Evolutionary conservation across 768 basidiomycete genomes (phyloP), one percentile per base, ranked within the genome.

Genomic region (Pleurotus sapidus): DNA sequence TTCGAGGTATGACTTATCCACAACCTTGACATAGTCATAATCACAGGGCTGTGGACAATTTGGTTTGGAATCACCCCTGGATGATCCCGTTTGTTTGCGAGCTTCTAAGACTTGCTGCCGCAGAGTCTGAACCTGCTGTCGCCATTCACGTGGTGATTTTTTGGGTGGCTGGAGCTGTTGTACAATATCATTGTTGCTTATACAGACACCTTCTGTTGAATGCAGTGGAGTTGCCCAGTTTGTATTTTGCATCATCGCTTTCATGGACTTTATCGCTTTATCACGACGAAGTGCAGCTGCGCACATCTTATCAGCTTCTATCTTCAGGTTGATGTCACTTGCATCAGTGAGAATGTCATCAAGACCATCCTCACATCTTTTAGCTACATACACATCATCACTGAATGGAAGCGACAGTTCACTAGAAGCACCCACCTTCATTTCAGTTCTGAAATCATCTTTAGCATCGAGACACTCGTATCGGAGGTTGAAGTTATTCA

Each of bases 401-500:
- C 30, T 1, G 9, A 34, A 11, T 9, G 17, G 17, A 49, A 27
- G 14, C n/a, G 17, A 17, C 51, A 27, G 40, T 15, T 17, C 14
- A 20, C 18, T 17, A 38, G 14, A 54, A 37, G 17, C 18, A 17
- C 27, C 25, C 6, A 11, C 0, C 40, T 56, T 56, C 25, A 27
- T 50, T 24, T 46, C 24, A 60, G 27, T 46, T 61, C 56, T n/a
- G 40, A 65, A 72, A 53, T 74, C 72, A 62, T 76, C 71, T 39
- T 66, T 53, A 3, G 68, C 68, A 68, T 75, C 72, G 18, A 67
- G 42, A 55, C 74, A 75, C 60, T 76, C 72, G 64, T 74, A 71
- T n/a, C 57, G 38, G 1, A 75, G 25, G 46, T 76, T 67, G 56
- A 72, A 68, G 49, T 69, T 67, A 2, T 62, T 57, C 60, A 73